Evolutionary conservation across 2,329 filamentous ascomycete genomes (phyloP).

Genomic region (Cylindrodendrum hubeiense): DNA sequence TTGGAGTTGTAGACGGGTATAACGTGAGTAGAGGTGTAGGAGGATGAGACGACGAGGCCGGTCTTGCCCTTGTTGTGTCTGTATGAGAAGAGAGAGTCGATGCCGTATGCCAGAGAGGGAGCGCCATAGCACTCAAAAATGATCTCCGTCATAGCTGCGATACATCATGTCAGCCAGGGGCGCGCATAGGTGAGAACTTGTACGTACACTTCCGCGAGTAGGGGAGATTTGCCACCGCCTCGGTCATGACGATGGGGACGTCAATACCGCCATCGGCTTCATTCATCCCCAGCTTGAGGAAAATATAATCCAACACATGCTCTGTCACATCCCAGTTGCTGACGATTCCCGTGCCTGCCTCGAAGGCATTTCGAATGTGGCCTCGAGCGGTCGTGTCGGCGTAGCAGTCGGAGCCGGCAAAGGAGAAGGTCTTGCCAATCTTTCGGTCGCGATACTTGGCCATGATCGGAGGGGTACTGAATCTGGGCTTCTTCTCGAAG

Average conservation of each 20-base stretch:
- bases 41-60: constrained; percentile 91
- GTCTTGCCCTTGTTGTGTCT: constrained; percentile 89
- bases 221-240: constrained; percentile 89
- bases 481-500: constrained; percentile 84
- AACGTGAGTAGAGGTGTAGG: constrained; percentile 92
- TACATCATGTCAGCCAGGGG: constrained; percentile 33
- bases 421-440: constrained; percentile 89
- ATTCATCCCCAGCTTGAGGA: constrained; percentile 92
- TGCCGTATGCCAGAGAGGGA: constrained; percentile 90
- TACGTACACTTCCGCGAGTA: constrained; percentile 88
- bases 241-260: constrained; percentile 93
- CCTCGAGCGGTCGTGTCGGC: constrained; percentile 92
- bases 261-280: constrained; percentile 80
- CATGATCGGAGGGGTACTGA: constrained; percentile 89
- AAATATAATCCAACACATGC: constrained; percentile 92
- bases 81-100: constrained; percentile 97
- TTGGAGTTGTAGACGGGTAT: constrained; percentile 93
- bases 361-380: constrained; percentile 91
- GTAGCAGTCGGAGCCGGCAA: constrained; percentile 93
- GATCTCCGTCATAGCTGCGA: constrained; percentile 92
- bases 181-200: neutral
- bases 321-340: constrained; percentile 99
- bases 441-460: constrained; percentile 96
- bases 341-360: constrained; percentile 89
- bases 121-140: constrained; percentile 96